phyloP scores from a whole-genome alignment of 805 yeast genomes.

The Debaryomyces maramus region DNA sequence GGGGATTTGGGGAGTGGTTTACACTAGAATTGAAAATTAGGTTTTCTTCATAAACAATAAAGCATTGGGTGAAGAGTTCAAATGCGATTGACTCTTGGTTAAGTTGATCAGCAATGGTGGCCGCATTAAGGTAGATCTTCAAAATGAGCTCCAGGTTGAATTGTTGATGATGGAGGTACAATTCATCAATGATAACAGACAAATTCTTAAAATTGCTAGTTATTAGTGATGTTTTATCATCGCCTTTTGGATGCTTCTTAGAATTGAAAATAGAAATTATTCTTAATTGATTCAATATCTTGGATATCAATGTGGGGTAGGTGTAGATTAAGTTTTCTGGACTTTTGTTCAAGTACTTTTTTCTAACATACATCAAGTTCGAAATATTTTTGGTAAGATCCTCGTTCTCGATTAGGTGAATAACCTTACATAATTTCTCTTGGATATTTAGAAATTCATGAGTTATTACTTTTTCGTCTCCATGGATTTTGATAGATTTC shows the following conservation, averaged over 20 bases:
- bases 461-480: conserved; percentile 28
- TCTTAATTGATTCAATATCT: conserved; percentile 60
- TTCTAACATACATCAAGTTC: conserved; percentile 35
- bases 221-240: conserved; percentile 26
- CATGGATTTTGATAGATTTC: conserved; percentile 28
- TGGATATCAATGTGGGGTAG: conserved; percentile 72
- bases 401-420: conserved; percentile 59
- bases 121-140: conserved; percentile 61
- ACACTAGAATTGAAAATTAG: conserved; percentile 26
- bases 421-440: conserved; percentile 65
- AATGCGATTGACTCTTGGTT: conserved; percentile 70
- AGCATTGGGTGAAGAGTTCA: conserved; percentile 87
- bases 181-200: conserved; percentile 67
- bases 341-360: conserved; percentile 53
- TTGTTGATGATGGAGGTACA: conserved; percentile 45
- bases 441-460: conserved; percentile 47
- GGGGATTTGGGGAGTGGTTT: conserved; percentile 26
- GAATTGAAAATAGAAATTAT: conserved; percentile 31
- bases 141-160: conserved; percentile 37
- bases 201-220: conserved; percentile 70
- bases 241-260: conserved; percentile 20
- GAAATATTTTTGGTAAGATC: conserved; percentile 26
- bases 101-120: conserved; percentile 77
- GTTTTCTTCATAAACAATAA: conserved; percentile 74
- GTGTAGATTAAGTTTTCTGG: conserved; percentile 59